phyloP scores from a whole-genome alignment of 768 basidiomycete genomes.

The Suillus luteus region DNA sequence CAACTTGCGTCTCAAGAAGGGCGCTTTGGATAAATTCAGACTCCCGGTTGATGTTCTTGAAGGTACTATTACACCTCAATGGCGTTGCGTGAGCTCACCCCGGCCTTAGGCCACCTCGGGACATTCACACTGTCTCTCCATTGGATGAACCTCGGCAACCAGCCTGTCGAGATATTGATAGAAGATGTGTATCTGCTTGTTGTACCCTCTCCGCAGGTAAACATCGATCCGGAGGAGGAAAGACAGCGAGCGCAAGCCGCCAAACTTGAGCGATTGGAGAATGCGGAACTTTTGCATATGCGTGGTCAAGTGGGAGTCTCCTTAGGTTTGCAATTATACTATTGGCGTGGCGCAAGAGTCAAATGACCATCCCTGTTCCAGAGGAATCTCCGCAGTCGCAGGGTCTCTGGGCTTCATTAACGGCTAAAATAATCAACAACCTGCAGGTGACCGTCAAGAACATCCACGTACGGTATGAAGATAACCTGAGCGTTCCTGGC shows the following conservation, averaged over 20 bases:
- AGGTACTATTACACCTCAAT: conserved; percentile 46
- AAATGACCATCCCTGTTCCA: conserved; percentile 18
- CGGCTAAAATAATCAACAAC: conserved; percentile 92
- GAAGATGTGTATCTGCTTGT: conserved; percentile 97
- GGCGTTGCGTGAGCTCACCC: not conserved
- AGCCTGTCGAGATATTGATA: conserved; percentile 87
- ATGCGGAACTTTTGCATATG: conserved; percentile 81
- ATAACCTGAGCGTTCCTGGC: conserved; percentile 89
- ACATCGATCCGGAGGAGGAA: conserved; percentile 80
- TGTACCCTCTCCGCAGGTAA: conserved; percentile 72
- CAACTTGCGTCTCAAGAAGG: conserved; percentile 87
- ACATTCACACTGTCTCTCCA: conserved; percentile 84
- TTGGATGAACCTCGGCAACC: conserved; percentile 87
- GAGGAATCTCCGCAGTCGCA: conserved; percentile 74
- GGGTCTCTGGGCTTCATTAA: conserved; percentile 79
- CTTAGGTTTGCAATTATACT: conserved; percentile 39
- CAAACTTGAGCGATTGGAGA: conserved; percentile 87
- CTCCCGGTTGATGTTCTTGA: conserved; percentile 94
- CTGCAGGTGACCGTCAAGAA: conserved; percentile 94
- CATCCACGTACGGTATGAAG: conserved; percentile 96
- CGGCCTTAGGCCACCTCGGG: conserved; percentile 70
- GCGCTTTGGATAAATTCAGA: conserved; percentile 92
- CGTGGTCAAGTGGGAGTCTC: conserved; percentile 54
- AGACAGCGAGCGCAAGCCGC: conserved; percentile 78
- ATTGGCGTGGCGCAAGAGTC: not conserved